Conservation (phyloP, 73 alveolate genomes). For the Tetrahymena malaccensis region DNA sequence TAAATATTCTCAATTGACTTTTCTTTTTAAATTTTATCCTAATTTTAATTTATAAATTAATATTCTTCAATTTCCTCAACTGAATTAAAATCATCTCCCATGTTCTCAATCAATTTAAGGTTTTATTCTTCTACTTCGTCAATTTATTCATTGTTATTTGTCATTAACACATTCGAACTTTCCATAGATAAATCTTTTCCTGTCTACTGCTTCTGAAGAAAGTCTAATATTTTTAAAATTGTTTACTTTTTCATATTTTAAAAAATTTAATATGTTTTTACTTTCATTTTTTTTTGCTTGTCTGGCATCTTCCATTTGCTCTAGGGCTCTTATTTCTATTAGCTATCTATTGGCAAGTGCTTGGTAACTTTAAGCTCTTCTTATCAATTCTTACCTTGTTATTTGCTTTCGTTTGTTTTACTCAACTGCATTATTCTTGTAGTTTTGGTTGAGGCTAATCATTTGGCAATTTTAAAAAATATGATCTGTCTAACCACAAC, state of each 20-base stretch:
- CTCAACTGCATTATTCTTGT: not conserved
- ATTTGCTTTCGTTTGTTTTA: not conserved
- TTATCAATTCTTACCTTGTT: not conserved
- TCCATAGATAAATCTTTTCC: not conserved
- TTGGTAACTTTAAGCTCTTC: not conserved
- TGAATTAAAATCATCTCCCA: not conserved
- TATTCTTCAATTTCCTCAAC: not conserved
- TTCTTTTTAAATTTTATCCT: not conserved
- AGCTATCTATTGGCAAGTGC: not conserved
- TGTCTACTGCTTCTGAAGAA: not conserved
- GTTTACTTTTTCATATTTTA: too few species aligned
- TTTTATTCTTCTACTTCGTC: not conserved
- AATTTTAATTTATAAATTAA: too few species aligned
- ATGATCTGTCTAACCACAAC: not conserved
- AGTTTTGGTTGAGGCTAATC: not conserved
- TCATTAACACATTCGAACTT: not conserved
- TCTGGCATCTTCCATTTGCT: not conserved
- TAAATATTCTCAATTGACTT: not conserved
- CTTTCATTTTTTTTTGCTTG: not conserved
- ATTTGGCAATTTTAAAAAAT: not conserved
- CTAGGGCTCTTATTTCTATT: not conserved
- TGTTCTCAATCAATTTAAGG: not conserved
- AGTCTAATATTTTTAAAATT: not conserved
- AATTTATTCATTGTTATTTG: too few species aligned
- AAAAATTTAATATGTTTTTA: too few species aligned